phyloP scores from a whole-genome alignment of 2,329 filamentous ascomycete genomes.

The Raffaelea deltoideospora region DNA sequence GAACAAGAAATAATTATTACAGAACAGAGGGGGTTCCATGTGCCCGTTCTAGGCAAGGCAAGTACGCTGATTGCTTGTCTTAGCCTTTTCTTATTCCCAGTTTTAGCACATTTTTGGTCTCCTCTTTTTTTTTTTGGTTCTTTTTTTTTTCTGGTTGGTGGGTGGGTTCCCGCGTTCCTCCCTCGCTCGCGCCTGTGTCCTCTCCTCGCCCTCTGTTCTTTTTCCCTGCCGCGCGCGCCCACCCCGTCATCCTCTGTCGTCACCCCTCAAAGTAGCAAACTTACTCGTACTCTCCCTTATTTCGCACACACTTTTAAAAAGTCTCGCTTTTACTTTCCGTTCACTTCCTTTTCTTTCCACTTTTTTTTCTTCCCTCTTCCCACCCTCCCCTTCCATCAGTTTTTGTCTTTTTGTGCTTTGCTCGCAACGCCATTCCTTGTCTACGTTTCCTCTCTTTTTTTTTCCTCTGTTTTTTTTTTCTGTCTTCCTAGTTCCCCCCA shows the following conservation, averaged over 20 bases:
- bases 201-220: background rate
- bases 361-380: background rate
- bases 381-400: background rate
- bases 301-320: slow-evolving; percentile 1
- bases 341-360: slow-evolving; percentile 3
- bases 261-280: slow-evolving; percentile 1
- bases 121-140: background rate
- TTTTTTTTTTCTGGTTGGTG: background rate
- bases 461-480: background rate
- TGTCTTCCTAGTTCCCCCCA: too few species aligned
- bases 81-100: background rate
- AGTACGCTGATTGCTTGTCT: background rate
- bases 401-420: slow-evolving; percentile 2
- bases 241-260: slow-evolving; percentile 1
- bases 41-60: background rate
- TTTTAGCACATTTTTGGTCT: background rate
- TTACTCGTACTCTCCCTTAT: too few species aligned
- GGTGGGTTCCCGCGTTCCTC: too few species aligned
- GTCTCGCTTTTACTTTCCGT: background rate
- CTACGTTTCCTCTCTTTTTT: background rate
- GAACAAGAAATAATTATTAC: too few species aligned
- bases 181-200: too few species aligned
- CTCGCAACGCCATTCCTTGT: slow-evolving; percentile 1
- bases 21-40: too few species aligned
- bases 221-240: background rate